phyloP scores from a whole-genome alignment of 805 yeast species.

The Saccharomycopsis lassenensis region DNA sequence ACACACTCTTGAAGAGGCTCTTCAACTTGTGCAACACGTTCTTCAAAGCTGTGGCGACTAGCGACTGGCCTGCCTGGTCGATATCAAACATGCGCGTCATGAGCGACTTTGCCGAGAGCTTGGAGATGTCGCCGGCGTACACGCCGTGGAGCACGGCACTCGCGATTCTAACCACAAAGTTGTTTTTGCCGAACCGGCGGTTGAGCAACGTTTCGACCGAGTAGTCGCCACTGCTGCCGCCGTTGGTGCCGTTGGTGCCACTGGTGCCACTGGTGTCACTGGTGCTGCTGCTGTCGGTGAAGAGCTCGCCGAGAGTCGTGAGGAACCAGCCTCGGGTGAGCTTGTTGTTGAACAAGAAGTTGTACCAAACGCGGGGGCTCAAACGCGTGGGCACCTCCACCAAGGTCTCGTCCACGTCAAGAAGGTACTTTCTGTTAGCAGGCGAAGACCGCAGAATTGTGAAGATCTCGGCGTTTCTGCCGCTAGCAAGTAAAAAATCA shows the following conservation, averaged over 20 bases:
- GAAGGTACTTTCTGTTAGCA: constrained; percentile 65
- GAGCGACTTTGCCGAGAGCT: constrained; percentile 35
- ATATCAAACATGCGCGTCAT: constrained; percentile 28
- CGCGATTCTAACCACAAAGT: constrained; percentile 50
- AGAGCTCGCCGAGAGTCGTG: constrained; percentile 26
- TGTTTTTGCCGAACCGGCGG: constrained; percentile 57
- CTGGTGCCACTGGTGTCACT: background rate
- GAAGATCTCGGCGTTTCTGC: constrained; percentile 37
- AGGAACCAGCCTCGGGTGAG: constrained; percentile 25
- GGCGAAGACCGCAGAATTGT: constrained; percentile 46
- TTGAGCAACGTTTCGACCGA: constrained; percentile 53
- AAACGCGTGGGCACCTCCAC: constrained; percentile 45
- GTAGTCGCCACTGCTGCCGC: constrained; percentile 41
- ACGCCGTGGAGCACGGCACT: constrained; percentile 86
- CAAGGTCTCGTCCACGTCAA: constrained; percentile 36
- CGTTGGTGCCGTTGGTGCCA: background rate
- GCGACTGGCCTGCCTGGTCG: too few relatives aligned
- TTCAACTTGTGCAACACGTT: too few relatives aligned
- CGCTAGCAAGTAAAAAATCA: constrained; percentile 43
- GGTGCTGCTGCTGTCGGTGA: too few relatives aligned
- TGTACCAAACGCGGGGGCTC: too few relatives aligned
- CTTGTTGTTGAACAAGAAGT: constrained; percentile 21
- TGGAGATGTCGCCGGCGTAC: constrained; percentile 72
- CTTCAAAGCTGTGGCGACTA: too few relatives aligned
- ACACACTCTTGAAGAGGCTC: too few relatives aligned